phyloP scores from a whole-genome alignment of 768 basidiomycete species.

The Trametes maxima region DNA sequence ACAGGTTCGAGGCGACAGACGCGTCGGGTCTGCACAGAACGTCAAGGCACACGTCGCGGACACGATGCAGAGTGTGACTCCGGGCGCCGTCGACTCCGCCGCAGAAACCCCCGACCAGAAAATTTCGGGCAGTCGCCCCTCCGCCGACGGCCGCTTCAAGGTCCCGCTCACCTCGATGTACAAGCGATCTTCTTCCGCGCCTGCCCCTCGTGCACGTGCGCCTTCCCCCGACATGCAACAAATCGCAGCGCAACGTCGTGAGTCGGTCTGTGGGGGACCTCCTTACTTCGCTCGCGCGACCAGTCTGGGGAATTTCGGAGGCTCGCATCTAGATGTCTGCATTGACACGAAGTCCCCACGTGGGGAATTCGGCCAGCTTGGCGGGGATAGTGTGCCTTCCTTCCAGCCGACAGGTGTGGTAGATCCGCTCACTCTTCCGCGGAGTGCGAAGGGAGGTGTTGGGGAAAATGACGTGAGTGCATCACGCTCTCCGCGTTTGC shows the following conservation, averaged over 20 bases:
- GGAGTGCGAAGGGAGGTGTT: slow-evolving; percentile 2
- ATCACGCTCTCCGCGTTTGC: slow-evolving; percentile 8
- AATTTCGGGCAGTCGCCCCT: slow-evolving; percentile 5
- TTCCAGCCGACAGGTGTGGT: not conserved
- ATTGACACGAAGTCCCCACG: not conserved
- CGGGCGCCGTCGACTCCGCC: not conserved
- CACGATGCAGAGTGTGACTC: not conserved
- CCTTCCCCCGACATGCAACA: slow-evolving; percentile 11
- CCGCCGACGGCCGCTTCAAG: slow-evolving; percentile 37
- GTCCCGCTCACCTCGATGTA: slow-evolving; percentile 65
- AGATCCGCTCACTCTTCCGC: slow-evolving; percentile 10
- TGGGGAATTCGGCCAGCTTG: not conserved
- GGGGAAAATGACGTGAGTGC: slow-evolving; percentile 21
- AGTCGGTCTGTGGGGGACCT: slow-evolving; percentile 18
- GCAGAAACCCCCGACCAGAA: slow-evolving; percentile 6
- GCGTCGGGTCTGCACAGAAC: not conserved
- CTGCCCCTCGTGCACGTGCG: slow-evolving; percentile 37
- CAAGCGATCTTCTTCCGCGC: slow-evolving; percentile 64
- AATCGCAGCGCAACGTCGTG: slow-evolving; percentile 11
- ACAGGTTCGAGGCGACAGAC: slow-evolving; percentile 18
- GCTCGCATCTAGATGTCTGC: slow-evolving; percentile 1
- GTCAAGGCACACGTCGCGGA: slow-evolving; percentile 16
- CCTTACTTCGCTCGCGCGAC: slow-evolving; percentile 15
- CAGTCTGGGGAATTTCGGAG: slow-evolving; percentile 8
- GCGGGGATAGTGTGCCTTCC: slow-evolving; percentile 7